Evolutionary conservation across 192 early-diverging fungal genomes (phyloP).

Genomic region (Podochytrium sp.): DNA sequence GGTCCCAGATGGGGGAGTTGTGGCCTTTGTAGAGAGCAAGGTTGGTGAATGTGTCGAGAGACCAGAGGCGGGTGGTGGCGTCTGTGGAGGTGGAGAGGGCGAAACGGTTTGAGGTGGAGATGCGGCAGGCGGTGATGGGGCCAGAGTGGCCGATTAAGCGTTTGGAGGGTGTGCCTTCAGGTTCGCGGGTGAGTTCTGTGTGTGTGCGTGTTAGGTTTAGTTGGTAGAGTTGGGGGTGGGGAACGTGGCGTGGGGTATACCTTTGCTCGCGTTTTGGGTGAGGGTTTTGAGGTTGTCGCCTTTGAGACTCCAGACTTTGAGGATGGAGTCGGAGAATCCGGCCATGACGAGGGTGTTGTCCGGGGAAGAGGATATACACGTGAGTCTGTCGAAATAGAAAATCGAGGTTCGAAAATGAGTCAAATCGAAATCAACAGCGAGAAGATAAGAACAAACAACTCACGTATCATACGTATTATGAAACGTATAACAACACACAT

Average conservation of each 20-base stretch:
- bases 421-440: too few species aligned
- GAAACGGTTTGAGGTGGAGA: constrained; percentile 85
- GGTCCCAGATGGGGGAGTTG: constrained; percentile 97
- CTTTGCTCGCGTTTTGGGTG: constrained; percentile 10
- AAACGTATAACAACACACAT: constrained; percentile 93
- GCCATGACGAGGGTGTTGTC: constrained; percentile 81
- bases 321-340: constrained; percentile 93
- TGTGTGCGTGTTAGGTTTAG: background rate
- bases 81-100: constrained; percentile 92
- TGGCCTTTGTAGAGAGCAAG: constrained; percentile 96
- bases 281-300: constrained; percentile 30
- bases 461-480: constrained; percentile 84
- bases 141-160: constrained; percentile 89
- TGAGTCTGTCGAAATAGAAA: constrained; percentile 61
- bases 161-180: constrained; percentile 38
- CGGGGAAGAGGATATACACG: constrained; percentile 81
- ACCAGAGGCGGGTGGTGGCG: constrained; percentile 95
- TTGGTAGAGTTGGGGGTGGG: background rate
- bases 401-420: too few species aligned
- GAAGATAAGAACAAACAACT: background rate
- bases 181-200: constrained; percentile 22
- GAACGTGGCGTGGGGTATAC: constrained; percentile 59
- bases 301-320: constrained; percentile 91
- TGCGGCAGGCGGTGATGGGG: constrained; percentile 83
- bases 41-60: constrained; percentile 85